A percentile compares a stretch with the other conserved stretches of the same genome.
These are phyloP conservation scores for Talaromyces proteolyticus DNA, from an alignment of 495 filamentous ascomycete species.

Conservation along the genomic window DNA sequence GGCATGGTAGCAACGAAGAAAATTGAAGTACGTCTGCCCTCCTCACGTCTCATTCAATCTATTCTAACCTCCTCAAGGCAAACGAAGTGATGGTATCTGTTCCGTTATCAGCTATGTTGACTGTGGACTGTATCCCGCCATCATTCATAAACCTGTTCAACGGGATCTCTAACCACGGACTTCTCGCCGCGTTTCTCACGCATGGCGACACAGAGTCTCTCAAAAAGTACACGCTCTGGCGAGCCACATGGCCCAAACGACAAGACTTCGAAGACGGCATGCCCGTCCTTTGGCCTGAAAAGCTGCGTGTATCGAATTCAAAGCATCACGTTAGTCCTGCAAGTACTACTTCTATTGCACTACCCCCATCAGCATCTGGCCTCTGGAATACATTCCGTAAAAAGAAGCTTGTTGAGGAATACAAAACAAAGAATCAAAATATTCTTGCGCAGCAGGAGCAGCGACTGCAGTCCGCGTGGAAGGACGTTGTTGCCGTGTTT, in stretches of 20 bases:
- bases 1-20: conserved; percentile 61
- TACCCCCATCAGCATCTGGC: conserved; percentile 39
- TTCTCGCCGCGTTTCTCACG: conserved; percentile 65
- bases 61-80: background rate
- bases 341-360: conserved; percentile 9
- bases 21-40: conserved; percentile 6
- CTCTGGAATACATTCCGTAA: conserved; percentile 25
- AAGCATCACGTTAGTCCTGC: background rate
- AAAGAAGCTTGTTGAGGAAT: conserved; percentile 13
- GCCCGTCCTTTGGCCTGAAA: conserved; percentile 62
- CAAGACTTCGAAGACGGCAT: conserved; percentile 55
- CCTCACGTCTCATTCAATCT: background rate
- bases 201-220: conserved; percentile 31
- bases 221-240: conserved; percentile 48
- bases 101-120: conserved; percentile 58
- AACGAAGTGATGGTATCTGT: conserved; percentile 46
- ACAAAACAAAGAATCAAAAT: conserved; percentile 33
- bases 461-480: conserved; percentile 61
- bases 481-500: conserved; percentile 43
- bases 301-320: conserved; percentile 18
- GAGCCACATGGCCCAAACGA: conserved; percentile 58
- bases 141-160: conserved; percentile 34
- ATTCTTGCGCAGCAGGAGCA: conserved; percentile 56
- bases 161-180: conserved; percentile 57
- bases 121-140: conserved; percentile 50